These are phyloP conservation scores for Aphanomyces invadans DNA, from an alignment of 352 stramenopile genomes.

Conservation along the genomic window DNA sequence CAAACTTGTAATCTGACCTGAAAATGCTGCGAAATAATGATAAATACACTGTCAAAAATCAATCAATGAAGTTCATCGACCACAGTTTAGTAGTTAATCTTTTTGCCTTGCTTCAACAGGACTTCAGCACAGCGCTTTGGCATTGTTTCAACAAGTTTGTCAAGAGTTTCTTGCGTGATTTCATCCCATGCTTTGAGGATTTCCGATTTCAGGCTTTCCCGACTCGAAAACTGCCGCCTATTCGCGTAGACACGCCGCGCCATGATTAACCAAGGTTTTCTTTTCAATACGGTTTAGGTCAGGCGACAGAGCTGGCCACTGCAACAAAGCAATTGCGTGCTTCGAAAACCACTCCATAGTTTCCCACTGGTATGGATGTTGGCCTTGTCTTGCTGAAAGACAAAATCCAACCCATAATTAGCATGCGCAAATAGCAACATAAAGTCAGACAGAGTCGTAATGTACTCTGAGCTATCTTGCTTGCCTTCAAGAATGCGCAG, in stretches of 20 bases:
- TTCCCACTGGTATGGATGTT: not conserved
- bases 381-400: not conserved
- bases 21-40: too few species aligned
- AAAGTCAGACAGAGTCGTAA: slow-evolving; percentile 28
- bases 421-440: slow-evolving; percentile 27
- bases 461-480: slow-evolving; percentile 28
- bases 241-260: not conserved
- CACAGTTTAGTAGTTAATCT: not conserved
- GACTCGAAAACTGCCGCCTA: not conserved
- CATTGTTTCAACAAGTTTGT: not conserved
- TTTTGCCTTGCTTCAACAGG: not conserved
- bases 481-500: slow-evolving; percentile 25
- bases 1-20: too few species aligned
- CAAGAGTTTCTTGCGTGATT: not conserved
- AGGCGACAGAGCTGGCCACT: not conserved
- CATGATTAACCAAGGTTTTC: not conserved
- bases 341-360: not conserved
- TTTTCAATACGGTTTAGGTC: not conserved
- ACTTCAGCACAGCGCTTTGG: not conserved
- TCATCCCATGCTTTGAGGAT: not conserved
- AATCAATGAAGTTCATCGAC: too few species aligned
- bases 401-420: not conserved
- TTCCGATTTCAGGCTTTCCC: not conserved
- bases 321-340: not conserved
- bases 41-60: too few species aligned